Conservation (phyloP, 2,329 filamentous ascomycete species). For the Juglanconis sp. region DNA sequence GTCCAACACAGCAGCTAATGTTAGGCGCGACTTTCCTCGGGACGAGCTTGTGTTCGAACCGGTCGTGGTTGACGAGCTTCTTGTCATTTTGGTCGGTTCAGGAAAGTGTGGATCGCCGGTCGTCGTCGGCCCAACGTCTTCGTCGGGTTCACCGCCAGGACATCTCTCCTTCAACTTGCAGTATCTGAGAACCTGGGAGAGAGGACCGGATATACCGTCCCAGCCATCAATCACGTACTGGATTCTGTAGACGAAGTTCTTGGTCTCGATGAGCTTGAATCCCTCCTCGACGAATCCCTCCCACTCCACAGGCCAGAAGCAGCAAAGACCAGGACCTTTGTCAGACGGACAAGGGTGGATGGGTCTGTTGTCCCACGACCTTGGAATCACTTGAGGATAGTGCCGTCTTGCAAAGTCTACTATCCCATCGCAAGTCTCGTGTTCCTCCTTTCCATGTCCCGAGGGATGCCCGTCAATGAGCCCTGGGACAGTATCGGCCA, state of each 20-base stretch:
- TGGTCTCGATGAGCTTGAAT: slow-evolving; percentile 1
- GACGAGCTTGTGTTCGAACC: not conserved
- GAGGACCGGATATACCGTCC: not conserved
- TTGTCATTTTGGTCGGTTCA: not conserved
- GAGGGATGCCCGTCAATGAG: not conserved
- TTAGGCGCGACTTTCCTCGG: not conserved
- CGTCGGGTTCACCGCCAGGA: not conserved
- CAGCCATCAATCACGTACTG: not conserved
- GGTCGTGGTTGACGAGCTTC: not conserved
- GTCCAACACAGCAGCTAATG: not conserved
- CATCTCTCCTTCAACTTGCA: not conserved
- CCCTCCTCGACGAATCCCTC: not conserved
- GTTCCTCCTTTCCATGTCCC: not conserved
- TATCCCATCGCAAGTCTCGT: not conserved
- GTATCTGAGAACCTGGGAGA: not conserved
- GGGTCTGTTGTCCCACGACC: not conserved
- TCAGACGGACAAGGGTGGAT: slow-evolving; percentile 6
- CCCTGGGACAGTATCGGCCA: not conserved
- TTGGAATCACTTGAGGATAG: not conserved
- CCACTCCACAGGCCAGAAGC: not conserved
- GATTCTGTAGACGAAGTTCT: slow-evolving; percentile 6
- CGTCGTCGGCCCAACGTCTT: not conserved
- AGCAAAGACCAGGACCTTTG: slow-evolving; percentile 4
- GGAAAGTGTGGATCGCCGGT: not conserved
- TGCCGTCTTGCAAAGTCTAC: not conserved